Conservation (phyloP, 2,329 filamentous ascomycete genomes). For the Trichoderma hamatum region DNA sequence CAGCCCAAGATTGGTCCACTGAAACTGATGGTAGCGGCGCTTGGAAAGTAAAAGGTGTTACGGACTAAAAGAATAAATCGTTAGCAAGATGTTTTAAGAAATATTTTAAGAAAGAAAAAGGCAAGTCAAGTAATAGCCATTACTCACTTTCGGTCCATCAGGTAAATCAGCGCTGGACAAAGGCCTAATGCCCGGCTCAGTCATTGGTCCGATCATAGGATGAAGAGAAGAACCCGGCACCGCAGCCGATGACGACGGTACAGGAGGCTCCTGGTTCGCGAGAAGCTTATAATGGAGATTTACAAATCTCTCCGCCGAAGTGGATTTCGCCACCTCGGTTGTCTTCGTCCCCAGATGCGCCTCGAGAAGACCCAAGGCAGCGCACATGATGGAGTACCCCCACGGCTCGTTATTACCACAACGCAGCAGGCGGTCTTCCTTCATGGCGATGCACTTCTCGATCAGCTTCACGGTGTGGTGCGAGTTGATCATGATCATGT, state of each 20-base stretch:
- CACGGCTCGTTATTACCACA: constrained; percentile 67
- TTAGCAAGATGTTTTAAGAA: background rate
- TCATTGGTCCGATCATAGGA: constrained; percentile 28
- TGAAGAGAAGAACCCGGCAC: constrained; percentile 33
- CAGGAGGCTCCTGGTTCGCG: constrained; percentile 55
- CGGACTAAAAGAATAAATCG: constrained; percentile 38
- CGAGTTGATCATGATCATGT: constrained; percentile 65
- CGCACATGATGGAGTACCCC: constrained; percentile 67
- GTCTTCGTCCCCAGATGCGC: constrained; percentile 62
- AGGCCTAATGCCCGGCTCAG: constrained; percentile 35
- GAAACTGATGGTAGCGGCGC: constrained; percentile 41
- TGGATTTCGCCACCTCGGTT: constrained; percentile 59
- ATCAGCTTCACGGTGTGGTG: constrained; percentile 63
- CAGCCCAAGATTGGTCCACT: constrained; percentile 43
- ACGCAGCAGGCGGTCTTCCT: constrained; percentile 62
- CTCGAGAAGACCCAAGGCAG: constrained; percentile 61
- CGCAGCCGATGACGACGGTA: constrained; percentile 34
- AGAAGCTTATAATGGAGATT: constrained; percentile 60
- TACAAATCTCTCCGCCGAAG: constrained; percentile 62
- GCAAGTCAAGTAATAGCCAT: constrained; percentile 27
- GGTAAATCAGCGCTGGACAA: constrained; percentile 40
- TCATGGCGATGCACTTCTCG: constrained; percentile 63
- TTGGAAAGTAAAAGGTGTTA: constrained; percentile 47
- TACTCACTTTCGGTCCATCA: constrained; percentile 46
- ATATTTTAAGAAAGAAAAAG: constrained; percentile 27